Conservation (phyloP, 2,329 filamentous ascomycete genomes). For the Fusarium sarcochroum region DNA sequence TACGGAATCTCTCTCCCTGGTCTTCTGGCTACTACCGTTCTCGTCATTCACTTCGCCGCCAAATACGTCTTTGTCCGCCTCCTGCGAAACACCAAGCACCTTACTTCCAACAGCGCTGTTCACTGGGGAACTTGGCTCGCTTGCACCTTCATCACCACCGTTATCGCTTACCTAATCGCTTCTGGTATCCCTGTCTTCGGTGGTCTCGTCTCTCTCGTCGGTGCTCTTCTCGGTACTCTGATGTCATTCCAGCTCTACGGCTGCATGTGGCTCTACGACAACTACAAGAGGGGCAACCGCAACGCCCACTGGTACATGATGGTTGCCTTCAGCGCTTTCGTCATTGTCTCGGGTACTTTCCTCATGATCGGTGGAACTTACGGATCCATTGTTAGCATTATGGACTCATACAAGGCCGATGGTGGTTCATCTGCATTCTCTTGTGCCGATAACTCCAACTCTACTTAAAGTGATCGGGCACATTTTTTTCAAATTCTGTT, state of each 20-base stretch:
- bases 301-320: constrained; percentile 32
- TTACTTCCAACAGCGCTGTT: constrained; percentile 46
- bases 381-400: constrained; percentile 56
- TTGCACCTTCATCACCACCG: constrained; percentile 45
- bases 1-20: constrained; percentile 57
- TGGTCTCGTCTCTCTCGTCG: constrained; percentile 48
- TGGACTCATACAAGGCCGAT: constrained; percentile 52
- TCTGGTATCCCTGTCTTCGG: constrained; percentile 47
- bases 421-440: constrained; percentile 58
- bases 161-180: constrained; percentile 50
- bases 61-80: constrained; percentile 40
- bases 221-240: constrained; percentile 50
- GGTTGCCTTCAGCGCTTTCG: constrained; percentile 31
- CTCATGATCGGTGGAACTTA: constrained; percentile 62
- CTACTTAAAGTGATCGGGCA: constrained; percentile 16
- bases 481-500: constrained; percentile 7
- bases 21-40: constrained; percentile 47
- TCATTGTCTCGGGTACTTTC: constrained; percentile 50
- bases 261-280: constrained; percentile 50
- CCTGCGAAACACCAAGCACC: constrained; percentile 50
- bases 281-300: constrained; percentile 41
- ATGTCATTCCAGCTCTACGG: constrained; percentile 51
- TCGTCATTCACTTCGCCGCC: constrained; percentile 47
- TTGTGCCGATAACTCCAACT: constrained; percentile 60
- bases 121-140: constrained; percentile 53